Conservation (phyloP, 306 rosid genomes). For the Quercus parvula region DNA sequence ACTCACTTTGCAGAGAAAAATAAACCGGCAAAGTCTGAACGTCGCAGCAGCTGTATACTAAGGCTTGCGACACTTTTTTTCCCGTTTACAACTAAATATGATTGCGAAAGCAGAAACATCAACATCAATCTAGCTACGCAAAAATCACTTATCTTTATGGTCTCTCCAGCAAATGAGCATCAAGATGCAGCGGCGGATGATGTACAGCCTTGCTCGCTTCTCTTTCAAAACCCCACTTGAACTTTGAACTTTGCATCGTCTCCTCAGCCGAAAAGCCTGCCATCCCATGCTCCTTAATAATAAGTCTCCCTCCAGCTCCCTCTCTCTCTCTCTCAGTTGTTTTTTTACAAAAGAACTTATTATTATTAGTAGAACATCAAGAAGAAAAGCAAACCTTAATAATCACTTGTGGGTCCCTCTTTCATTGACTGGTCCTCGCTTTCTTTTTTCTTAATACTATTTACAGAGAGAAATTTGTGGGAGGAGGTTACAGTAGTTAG, state of each 20-base stretch:
- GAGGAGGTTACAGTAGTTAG: too few species aligned
- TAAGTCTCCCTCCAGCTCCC: too few species aligned
- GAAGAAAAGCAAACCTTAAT: neutral
- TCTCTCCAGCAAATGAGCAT: conserved; percentile 48
- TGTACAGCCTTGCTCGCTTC: conserved; percentile 44
- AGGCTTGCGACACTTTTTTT: too few species aligned
- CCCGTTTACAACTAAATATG: too few species aligned
- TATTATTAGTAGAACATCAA: neutral
- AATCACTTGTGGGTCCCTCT: neutral
- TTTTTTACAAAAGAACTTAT: neutral
- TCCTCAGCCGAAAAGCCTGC: neutral
- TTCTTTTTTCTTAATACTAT: too few species aligned
- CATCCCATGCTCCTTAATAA: conserved; percentile 25
- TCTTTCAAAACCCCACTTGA: conserved; percentile 30
- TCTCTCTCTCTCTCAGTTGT: neutral
- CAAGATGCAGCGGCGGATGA: conserved; percentile 35
- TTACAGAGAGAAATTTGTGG: too few species aligned
- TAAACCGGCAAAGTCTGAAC: too few species aligned
- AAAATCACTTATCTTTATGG: conserved; percentile 23
- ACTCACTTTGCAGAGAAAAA: too few species aligned
- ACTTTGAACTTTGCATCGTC: conserved; percentile 11
- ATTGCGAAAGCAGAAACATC: too few species aligned
- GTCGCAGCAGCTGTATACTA: too few species aligned
- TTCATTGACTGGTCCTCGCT: too few species aligned
- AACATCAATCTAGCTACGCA: too few species aligned